Evolutionary conservation across 805 yeast genomes (phyloP).

Genomic region (Starmerella tilneyi): DNA sequence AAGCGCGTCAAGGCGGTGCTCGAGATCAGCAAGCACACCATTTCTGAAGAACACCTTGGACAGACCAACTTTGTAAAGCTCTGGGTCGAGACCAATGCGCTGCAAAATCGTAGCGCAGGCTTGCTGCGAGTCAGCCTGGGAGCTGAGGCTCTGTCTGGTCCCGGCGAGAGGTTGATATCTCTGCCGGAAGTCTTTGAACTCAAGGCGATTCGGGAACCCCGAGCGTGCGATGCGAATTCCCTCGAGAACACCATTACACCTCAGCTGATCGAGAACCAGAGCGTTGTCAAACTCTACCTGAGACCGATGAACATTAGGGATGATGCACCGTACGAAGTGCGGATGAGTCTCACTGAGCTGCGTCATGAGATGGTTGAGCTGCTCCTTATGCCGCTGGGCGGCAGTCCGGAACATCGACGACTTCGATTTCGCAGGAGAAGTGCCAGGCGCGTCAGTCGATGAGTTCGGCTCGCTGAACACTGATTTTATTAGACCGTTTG

Average conservation of each 20-base stretch:
- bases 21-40: conserved; percentile 69
- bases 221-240: conserved; percentile 96
- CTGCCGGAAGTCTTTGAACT: conserved; percentile 65
- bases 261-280: conserved; percentile 73
- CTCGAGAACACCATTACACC: conserved; percentile 96
- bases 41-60: conserved; percentile 67
- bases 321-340: conserved; percentile 90
- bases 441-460: neutral
- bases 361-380: conserved; percentile 56
- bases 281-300: conserved; percentile 62
- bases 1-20: conserved; percentile 59
- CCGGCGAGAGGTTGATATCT: conserved; percentile 65
- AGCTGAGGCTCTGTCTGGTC: conserved; percentile 25
- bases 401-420: conserved; percentile 54
- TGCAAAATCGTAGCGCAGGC: conserved; percentile 60
- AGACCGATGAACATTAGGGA: conserved; percentile 71
- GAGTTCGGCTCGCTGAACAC: conserved; percentile 36
- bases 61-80: conserved; percentile 55
- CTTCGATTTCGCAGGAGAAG: conserved; percentile 18
- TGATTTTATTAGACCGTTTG: conserved; percentile 44
- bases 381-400: conserved; percentile 82
- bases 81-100: conserved; percentile 49
- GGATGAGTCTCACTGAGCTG: conserved; percentile 78
- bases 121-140: conserved; percentile 44
- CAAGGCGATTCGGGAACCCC: conserved; percentile 89